Conservation (phyloP, 306 rosid genomes). For the Cicer arietinum region DNA sequence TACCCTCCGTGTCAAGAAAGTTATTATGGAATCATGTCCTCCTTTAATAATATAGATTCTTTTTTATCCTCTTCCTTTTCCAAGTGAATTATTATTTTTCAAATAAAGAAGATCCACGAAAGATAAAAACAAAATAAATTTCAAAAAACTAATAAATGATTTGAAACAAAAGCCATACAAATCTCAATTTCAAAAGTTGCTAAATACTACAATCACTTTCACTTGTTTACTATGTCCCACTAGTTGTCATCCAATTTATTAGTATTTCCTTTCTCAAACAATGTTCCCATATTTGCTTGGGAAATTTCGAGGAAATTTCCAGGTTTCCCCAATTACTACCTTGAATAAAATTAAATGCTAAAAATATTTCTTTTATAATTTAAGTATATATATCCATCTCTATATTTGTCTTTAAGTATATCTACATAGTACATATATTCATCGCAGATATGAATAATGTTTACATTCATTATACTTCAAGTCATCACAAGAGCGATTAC, state of each 20-base stretch:
- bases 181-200: conserved; percentile 12
- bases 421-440: too few relatives aligned
- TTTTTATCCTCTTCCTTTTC: not conserved
- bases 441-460: too few relatives aligned
- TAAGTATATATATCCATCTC: not conserved
- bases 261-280: conserved; percentile 2
- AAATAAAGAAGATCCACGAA: not conserved
- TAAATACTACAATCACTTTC: not conserved
- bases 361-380: not conserved
- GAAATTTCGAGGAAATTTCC: conserved; percentile 47
- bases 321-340: not conserved
- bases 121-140: not conserved
- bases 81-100: conserved; percentile 10
- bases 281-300: not conserved
- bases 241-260: not conserved
- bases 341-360: not conserved
- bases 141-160: not conserved
- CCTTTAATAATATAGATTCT: not conserved
- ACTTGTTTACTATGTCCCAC: not conserved
- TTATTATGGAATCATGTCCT: conserved; percentile 1
- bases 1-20: conserved; percentile 23
- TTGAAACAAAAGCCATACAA: not conserved
- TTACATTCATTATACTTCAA: too few relatives aligned
- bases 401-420: too few relatives aligned
- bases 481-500: too few relatives aligned